phyloP scores from a whole-genome alignment of 768 basidiomycete genomes.

The Lanmaoa pseudosensibilis region DNA sequence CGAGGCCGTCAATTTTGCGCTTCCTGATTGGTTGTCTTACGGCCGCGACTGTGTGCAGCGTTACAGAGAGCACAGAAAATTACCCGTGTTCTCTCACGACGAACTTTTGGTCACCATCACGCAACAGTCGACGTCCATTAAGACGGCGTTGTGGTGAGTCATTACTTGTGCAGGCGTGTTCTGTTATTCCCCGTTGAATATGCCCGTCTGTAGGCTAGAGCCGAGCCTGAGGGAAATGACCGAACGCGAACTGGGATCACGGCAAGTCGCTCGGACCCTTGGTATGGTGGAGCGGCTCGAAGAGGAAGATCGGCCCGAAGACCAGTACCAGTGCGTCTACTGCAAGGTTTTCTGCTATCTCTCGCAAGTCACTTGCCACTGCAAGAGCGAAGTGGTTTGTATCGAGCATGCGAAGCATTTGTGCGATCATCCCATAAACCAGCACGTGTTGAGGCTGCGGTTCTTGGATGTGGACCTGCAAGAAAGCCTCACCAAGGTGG shows the following conservation, averaged over 20 bases:
- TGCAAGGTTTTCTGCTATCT: slow-evolving; percentile 97
- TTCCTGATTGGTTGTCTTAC: slow-evolving; percentile 90
- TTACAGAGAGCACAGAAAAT: slow-evolving; percentile 87
- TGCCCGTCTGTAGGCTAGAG: slow-evolving; percentile 60
- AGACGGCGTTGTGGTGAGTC: slow-evolving; percentile 88
- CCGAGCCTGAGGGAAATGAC: slow-evolving; percentile 87
- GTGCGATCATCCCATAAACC: slow-evolving; percentile 61
- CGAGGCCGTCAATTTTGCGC: slow-evolving; percentile 97
- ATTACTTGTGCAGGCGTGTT: slow-evolving; percentile 9
- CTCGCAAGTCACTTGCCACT: slow-evolving; percentile 84
- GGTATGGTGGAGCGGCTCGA: slow-evolving; percentile 71
- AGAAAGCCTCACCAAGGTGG: slow-evolving; percentile 64
- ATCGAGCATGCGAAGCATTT: slow-evolving; percentile 79
- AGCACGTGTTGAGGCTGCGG: slow-evolving; percentile 71
- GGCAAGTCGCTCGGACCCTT: slow-evolving; percentile 57
- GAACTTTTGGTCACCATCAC: slow-evolving; percentile 97
- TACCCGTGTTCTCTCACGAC: slow-evolving; percentile 98
- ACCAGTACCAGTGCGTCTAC: slow-evolving; percentile 90
- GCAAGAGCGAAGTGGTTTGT: slow-evolving; percentile 79
- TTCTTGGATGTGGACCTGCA: slow-evolving; percentile 77
- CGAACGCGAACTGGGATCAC: slow-evolving; percentile 72
- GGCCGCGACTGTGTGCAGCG: slow-evolving; percentile 87
- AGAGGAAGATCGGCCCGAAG: slow-evolving; percentile 81
- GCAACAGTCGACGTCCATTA: slow-evolving; percentile 89
- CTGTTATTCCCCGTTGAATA: slow-evolving; percentile 23